A percentile compares a stretch with the other conserved stretches of the same genome.
These are phyloP conservation scores for Ceratocystis albifundus DNA, from an alignment of 2,329 filamentous ascomycete genomes.

Conservation along the genomic window DNA sequence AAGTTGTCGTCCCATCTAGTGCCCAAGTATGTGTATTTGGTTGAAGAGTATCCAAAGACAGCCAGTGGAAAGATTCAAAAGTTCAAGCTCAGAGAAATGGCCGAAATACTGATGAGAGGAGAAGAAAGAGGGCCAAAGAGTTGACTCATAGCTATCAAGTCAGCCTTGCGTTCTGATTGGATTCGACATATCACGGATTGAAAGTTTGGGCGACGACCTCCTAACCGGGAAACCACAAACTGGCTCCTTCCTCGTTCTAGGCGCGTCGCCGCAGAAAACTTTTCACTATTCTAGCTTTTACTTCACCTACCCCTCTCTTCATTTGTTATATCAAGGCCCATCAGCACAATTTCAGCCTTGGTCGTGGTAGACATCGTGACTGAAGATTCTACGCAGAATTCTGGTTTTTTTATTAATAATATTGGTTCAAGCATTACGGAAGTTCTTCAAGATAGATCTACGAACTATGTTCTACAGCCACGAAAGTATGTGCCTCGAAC, in stretches of 20 bases:
- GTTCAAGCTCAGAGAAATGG: constrained; percentile 66
- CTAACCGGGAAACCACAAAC: background rate
- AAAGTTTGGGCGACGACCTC: background rate
- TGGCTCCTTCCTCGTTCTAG: constrained; percentile 8
- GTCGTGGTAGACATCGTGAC: background rate
- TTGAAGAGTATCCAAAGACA: constrained; percentile 80
- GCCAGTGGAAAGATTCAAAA: constrained; percentile 96
- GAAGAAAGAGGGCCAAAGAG: background rate
- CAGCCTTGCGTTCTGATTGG: background rate
- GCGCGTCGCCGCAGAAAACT: background rate
- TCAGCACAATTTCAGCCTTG: background rate
- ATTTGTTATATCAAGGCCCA: background rate
- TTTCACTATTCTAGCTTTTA: background rate
- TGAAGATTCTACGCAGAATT: background rate
- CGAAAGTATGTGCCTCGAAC: constrained; percentile 55
- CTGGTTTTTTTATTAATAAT: background rate
- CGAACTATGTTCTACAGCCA: constrained; percentile 83
- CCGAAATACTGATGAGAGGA: constrained; percentile 29
- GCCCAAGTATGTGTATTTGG: constrained; percentile 83
- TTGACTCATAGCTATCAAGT: background rate
- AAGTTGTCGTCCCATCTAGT: constrained; percentile 64
- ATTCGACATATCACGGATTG: background rate
- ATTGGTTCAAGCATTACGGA: background rate
- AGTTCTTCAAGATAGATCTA: background rate
- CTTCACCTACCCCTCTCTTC: background rate